Conservation (phyloP, 306 rosid genomes). For the Quercus bicolor region DNA sequence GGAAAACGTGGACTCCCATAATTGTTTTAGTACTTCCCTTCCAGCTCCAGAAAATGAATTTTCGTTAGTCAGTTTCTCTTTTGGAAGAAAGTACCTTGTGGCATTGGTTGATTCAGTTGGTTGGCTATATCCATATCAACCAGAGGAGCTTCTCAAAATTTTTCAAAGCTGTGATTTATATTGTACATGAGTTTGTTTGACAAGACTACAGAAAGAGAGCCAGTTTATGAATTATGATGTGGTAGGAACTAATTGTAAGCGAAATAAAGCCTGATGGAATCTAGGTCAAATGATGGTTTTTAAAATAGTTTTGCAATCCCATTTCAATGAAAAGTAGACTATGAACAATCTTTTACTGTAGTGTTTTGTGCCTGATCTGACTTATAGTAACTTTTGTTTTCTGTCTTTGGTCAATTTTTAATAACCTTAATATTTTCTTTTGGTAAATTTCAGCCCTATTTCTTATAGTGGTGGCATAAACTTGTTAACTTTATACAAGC, state of each 20-base stretch:
- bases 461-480: slow-evolving; percentile 1
- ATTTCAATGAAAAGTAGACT: neutral
- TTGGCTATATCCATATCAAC: neutral
- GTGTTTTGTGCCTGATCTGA: neutral
- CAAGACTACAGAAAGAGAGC: neutral
- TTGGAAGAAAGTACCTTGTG: neutral
- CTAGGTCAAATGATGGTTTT: neutral
- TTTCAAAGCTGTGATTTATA: neutral
- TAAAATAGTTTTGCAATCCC: neutral
- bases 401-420: neutral
- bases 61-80: neutral
- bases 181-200: neutral
- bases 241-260: neutral
- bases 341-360: neutral
- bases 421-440: neutral
- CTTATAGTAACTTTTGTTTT: neutral
- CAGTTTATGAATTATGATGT: neutral
- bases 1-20: neutral
- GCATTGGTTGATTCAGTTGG: neutral
- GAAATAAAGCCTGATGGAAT: neutral
- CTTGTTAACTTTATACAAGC: slow-evolving; percentile 5
- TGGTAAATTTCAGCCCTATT: neutral
- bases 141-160: neutral
- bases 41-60: neutral
- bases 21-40: neutral